Percentiles rank a stretch among this genome's conserved stretches.
These are phyloP conservation scores for Selaginella tamariscina DNA, from an alignment of 75 land plant genomes.

Conservation along the genomic window DNA sequence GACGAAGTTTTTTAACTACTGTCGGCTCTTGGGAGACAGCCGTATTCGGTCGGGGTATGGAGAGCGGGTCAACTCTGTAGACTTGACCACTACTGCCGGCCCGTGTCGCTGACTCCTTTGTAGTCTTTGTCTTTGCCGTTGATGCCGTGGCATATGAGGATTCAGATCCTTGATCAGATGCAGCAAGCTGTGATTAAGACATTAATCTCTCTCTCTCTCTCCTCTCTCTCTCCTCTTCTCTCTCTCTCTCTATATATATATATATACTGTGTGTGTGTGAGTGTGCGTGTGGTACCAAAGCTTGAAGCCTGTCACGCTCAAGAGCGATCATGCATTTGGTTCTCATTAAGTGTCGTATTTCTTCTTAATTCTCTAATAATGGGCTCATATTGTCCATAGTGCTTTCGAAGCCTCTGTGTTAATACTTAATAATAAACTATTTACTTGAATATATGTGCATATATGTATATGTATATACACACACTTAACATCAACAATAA, in stretches of 20 bases:
- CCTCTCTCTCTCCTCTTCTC: too few relatives aligned
- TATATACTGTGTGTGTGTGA: too few relatives aligned
- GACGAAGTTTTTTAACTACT: constrained; percentile 17
- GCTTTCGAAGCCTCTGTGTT: constrained; percentile 23
- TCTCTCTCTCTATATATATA: too few relatives aligned
- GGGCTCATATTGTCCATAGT: constrained; percentile 30
- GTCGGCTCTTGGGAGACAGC: constrained; percentile 13
- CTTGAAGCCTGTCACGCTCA: constrained; percentile 26
- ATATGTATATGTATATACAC: too few relatives aligned
- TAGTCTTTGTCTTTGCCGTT: not conserved
- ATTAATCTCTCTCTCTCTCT: too few relatives aligned
- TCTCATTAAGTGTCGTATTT: constrained; percentile 24
- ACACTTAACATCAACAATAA: constrained; percentile 29
- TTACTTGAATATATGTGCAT: too few relatives aligned
- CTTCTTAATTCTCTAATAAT: constrained; percentile 23
- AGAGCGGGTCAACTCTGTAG: not conserved
- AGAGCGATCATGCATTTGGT: constrained; percentile 20
- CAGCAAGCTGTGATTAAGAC: not conserved
- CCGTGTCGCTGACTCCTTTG: not conserved
- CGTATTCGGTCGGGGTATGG: not conserved
- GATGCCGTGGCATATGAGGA: not conserved
- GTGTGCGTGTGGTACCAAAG: constrained; percentile 18
- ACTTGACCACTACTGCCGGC: not conserved
- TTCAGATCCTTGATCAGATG: not conserved
- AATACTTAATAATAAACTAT: too few relatives aligned